Percentiles rank a stretch among this genome's conserved stretches.
phyloP scores from a whole-genome alignment of 2,329 filamentous ascomycete genomes.

The Fusarium stilboides region DNA sequence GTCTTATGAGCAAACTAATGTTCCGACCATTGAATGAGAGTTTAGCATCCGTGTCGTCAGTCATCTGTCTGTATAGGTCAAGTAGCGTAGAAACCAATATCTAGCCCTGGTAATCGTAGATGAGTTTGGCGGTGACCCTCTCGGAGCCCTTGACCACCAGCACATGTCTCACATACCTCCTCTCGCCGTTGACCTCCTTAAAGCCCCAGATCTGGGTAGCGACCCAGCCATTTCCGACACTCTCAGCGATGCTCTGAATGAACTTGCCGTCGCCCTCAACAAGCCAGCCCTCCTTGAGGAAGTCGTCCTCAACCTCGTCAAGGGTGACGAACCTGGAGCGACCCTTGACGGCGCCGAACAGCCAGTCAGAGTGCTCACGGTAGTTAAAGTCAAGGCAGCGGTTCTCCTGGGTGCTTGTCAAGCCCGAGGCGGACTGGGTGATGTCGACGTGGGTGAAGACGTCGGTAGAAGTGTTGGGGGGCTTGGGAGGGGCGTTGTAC shows the following conservation, averaged over 20 bases:
- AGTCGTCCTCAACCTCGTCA: conserved; percentile 69
- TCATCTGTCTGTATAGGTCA: conserved; percentile 2
- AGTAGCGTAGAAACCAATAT: conserved; percentile 6
- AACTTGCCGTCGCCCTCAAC: conserved; percentile 72
- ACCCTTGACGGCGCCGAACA: conserved; percentile 82
- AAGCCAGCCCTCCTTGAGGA: conserved; percentile 72
- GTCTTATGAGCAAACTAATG: not conserved
- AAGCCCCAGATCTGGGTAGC: conserved; percentile 75
- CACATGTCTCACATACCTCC: conserved; percentile 68
- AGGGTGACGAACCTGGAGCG: conserved; percentile 66
- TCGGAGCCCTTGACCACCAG: conserved; percentile 66
- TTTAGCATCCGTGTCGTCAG: not conserved
- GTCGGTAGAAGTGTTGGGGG: conserved; percentile 58
- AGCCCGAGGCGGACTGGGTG: conserved; percentile 79
- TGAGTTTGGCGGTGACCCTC: conserved; percentile 66
- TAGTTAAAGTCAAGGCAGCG: conserved; percentile 66
- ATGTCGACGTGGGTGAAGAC: conserved; percentile 76
- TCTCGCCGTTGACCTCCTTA: conserved; percentile 66
- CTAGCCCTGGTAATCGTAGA: conserved; percentile 67
- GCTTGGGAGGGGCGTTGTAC: conserved; percentile 62
- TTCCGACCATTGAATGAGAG: not conserved
- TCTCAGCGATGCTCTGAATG: conserved; percentile 75
- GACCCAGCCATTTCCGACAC: conserved; percentile 67
- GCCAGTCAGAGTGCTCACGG: conserved; percentile 80
- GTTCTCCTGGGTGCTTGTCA: conserved; percentile 74